phyloP scores from a whole-genome alignment of 495 filamentous ascomycete genomes.

The Penicillium cosmopolitanum region DNA sequence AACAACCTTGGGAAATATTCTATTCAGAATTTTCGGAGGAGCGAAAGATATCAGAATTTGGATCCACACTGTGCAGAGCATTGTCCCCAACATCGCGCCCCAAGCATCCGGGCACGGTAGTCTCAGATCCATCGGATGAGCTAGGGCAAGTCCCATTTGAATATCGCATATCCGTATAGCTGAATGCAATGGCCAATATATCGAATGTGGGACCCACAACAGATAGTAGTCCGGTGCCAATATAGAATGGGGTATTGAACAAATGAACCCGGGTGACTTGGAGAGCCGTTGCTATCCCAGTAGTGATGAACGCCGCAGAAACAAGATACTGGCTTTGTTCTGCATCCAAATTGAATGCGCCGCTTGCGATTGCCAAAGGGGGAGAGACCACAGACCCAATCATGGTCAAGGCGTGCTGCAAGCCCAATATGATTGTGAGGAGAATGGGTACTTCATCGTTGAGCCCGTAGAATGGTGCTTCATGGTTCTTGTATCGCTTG shows the following conservation, averaged over 20 bases:
- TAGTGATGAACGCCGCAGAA: constrained; percentile 81
- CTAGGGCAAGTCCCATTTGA: constrained; percentile 71
- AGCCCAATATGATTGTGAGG: constrained; percentile 67
- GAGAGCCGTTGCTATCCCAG: constrained; percentile 73
- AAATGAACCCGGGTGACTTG: constrained; percentile 85
- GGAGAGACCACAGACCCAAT: constrained; percentile 66
- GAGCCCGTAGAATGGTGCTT: constrained; percentile 81
- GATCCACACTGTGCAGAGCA: constrained; percentile 52
- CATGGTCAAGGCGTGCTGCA: constrained; percentile 67
- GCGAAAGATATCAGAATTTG: constrained; percentile 38
- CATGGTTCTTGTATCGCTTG: constrained; percentile 60
- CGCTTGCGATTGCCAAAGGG: constrained; percentile 72
- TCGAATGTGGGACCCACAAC: constrained; percentile 84
- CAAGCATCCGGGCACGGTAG: constrained; percentile 81
- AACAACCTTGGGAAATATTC: constrained; percentile 80
- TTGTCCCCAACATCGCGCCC: constrained; percentile 80
- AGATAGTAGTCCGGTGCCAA: constrained; percentile 81
- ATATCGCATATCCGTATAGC: constrained; percentile 77
- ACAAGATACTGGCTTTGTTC: constrained; percentile 75
- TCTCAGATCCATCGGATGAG: constrained; percentile 58
- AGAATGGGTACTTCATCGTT: constrained; percentile 79
- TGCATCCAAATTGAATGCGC: constrained; percentile 63
- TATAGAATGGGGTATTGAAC: constrained; percentile 71
- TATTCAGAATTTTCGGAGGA: constrained; percentile 64
- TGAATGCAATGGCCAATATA: constrained; percentile 76